Conservation (phyloP, 2,329 filamentous ascomycete species). For the Cladophialophora chaetospira region DNA sequence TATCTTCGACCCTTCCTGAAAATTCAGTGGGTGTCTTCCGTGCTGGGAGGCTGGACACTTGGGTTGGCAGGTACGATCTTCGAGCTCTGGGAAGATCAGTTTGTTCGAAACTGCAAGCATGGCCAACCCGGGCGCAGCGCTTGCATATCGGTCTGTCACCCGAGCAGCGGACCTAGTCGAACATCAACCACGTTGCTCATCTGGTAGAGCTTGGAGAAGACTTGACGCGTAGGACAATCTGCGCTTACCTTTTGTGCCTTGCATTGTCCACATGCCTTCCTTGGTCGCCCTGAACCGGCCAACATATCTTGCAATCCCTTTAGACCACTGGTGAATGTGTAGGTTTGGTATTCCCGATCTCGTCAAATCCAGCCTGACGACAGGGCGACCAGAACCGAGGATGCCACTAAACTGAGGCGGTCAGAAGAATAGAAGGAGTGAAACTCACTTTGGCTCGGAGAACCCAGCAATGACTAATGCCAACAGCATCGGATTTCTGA, state of each 20-base stretch:
- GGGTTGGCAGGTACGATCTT: too few relatives aligned
- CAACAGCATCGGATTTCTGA: too few relatives aligned
- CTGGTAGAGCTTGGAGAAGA: background rate
- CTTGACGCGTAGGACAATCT: background rate
- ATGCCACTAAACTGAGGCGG: too few relatives aligned
- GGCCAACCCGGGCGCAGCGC: background rate
- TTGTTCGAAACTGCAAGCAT: background rate
- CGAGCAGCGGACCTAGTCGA: constrained; percentile 1
- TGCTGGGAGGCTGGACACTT: too few relatives aligned
- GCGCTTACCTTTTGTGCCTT: constrained; percentile 10
- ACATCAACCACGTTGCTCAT: background rate
- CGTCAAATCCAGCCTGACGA: too few relatives aligned
- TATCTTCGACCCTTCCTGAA: too few relatives aligned
- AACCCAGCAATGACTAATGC: too few relatives aligned
- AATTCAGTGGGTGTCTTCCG: too few relatives aligned
- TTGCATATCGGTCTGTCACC: constrained; percentile 4
- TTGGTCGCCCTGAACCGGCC: constrained; percentile 51
- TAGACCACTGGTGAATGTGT: background rate
- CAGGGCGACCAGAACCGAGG: too few relatives aligned
- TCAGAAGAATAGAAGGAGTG: too few relatives aligned
- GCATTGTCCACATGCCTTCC: constrained; percentile 2
- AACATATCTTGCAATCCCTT: background rate
- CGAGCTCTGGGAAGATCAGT: background rate
- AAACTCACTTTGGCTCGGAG: too few relatives aligned
- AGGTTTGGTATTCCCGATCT: too few relatives aligned